Evolutionary conservation across 768 basidiomycete species (phyloP), one percentile per base, ranked within the genome.

Genomic region (Dendrothele bispora): DNA sequence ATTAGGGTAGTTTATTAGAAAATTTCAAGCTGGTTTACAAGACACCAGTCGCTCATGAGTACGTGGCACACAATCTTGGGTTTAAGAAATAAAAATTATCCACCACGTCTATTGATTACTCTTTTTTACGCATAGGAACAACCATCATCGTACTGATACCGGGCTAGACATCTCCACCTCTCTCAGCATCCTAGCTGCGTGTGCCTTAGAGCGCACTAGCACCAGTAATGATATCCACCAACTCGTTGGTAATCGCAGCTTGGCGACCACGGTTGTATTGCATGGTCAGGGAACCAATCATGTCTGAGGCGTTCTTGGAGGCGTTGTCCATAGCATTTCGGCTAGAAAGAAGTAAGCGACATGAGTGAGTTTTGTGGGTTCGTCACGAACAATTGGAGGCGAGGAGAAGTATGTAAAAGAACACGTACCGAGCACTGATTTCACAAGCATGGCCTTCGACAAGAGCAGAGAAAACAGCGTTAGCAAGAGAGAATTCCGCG

Each of bases 261-360:
- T 98, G 94, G 64, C 94, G 91, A 78, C 95, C 94, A 81, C 94
- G 90, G 68, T 98, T 98, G 82, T 95, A 98, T 69, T 95, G 80
- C 87, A 97, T 88, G 67, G 88, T 88, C 41, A 98, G 78, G 37
- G 75, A 68, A 51, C 69, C 69, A 62, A 98, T 95, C 94, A 98
- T 97, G 71, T 95, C 94, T 27, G 72, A 74, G 49, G 97, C 97
- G 69, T 99, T 98, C 84, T 99, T 99, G 56, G 95, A 93, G 39
- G 95, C 95, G 63, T 93, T 98, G 82, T 98, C 97, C 97, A 99
- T 99, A 61, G 97, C 97, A 58, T 95, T 98, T 58, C 95, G 88
- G 68, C 95, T n/a, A n/a, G n/a, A n/a, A n/a, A n/a, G n/a, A n/a
- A n/a, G n/a, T n/a, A n/a, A n/a, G n/a, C 85, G 43, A 43, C 55